Conservation (phyloP, 345 rosid genomes). For the Aurinia saxatilis region DNA sequence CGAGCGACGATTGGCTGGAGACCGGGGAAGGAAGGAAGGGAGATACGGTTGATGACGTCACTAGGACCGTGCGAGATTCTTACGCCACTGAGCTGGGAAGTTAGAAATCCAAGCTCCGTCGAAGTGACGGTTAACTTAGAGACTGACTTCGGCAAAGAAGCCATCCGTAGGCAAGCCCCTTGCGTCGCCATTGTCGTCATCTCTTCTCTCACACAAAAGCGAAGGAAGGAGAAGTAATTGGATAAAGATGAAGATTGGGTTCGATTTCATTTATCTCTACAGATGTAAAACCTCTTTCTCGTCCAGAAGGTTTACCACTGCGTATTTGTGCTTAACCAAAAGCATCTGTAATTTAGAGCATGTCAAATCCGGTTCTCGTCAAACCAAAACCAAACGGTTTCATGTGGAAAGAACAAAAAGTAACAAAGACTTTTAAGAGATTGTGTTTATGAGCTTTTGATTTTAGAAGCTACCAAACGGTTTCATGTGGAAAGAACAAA, state of each 20-base stretch:
- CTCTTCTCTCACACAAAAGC: background rate
- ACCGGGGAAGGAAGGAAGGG: slow-evolving; percentile 36
- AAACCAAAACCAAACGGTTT: background rate
- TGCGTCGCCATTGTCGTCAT: slow-evolving; percentile 40
- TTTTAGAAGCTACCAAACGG: background rate
- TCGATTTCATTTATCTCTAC: background rate
- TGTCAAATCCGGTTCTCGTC: no score
- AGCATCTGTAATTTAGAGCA: no score
- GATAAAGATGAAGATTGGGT: slow-evolving; percentile 20
- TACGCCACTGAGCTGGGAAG: slow-evolving; percentile 65
- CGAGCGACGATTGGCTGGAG: slow-evolving; percentile 72
- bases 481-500: background rate
- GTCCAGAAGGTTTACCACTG: background rate
- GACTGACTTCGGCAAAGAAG: slow-evolving; percentile 22
- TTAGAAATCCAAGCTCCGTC: slow-evolving; percentile 44
- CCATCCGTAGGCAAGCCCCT: slow-evolving; percentile 24
- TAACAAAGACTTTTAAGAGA: no score
- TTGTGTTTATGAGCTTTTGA: no score
- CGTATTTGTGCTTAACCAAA: no score
- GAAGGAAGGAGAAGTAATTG: background rate
- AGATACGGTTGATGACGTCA: slow-evolving; percentile 22
- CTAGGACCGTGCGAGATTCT: slow-evolving; percentile 35
- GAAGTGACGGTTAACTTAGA: slow-evolving; percentile 1
- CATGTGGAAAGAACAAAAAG: no score
- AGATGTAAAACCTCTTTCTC: background rate